Base-by-base conservation (phyloP, 768 basidiomycete genomes). In the Tubosaeta sp. region DNA sequence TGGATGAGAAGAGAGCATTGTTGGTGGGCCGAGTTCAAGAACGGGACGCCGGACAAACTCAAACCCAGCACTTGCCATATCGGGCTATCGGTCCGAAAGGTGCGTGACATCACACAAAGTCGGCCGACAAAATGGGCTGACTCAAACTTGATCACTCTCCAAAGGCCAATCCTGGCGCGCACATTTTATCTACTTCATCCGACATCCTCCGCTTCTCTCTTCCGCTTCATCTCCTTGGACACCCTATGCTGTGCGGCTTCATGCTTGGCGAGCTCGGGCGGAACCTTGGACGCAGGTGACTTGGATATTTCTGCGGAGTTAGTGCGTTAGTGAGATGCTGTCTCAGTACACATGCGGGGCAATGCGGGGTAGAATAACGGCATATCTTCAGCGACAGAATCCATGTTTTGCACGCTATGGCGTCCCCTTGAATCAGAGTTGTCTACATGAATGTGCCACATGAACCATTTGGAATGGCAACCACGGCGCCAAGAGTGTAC, bases 221-320 rank as follows among this genome's bases (percentile, higher is more conserved):
- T 93, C 60, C 91, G 79, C 76, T 95, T 97, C 94, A 95, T 97
- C 71, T 95, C 94, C 63, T 85, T 77, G 50, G 93, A 88, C 39
- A 97, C 86, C 65, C 85, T 86, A 66, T 93, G 90, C 70, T 92
- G 91, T 6, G 95, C 93, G 1, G 92, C 74, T 64, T 94, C 92
- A 68, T 98, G 95, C 62, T 88, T 86, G 12, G 90, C 92, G 51
- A 98, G 75, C 65, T 98, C 95, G 6, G 78, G 69, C 8, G 95
- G 80, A 50, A 97, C 87, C 67, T 94, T 94, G 11, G 88, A 91
- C 57, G 93, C 87, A 0, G 94, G 93, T 58, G 88, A 91, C 78
- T 97, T 97, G 16, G 86, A 85, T 59, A 95, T 94, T 72, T 97
- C 94, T 90, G 69, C 7, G 16, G 51, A 22, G 52, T 69, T 50